A percentile compares a stretch with the other conserved stretches of the same genome.
Evolutionary conservation across 768 basidiomycete genomes (phyloP).

Genomic region (Boletus bicolor): DNA sequence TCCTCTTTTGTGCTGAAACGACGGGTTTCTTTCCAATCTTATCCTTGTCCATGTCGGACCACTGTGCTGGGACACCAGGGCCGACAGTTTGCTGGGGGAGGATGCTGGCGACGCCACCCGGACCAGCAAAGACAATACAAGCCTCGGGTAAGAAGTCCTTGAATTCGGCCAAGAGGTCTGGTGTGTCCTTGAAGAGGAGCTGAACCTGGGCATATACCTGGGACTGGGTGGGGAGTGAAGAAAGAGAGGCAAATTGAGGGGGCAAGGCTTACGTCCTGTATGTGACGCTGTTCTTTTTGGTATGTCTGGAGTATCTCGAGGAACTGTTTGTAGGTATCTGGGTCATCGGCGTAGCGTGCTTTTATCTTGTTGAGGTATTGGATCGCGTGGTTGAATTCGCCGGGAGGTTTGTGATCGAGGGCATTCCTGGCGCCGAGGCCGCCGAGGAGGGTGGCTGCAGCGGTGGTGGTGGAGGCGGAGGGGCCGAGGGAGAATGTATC

Average conservation of each 20-base stretch:
- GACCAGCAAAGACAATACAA: conserved; percentile 39
- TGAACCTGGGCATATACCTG: conserved; percentile 83
- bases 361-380: conserved; percentile 99
- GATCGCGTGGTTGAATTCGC: conserved; percentile 92
- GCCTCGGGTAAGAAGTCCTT: conserved; percentile 76
- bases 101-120: conserved; percentile 43
- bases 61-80: conserved; percentile 34
- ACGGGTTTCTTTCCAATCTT: conserved; percentile 43
- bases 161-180: conserved; percentile 77
- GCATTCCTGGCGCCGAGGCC: conserved; percentile 50
- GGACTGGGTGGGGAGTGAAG: conserved; percentile 37
- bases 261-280: conserved; percentile 58
- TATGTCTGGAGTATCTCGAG: conserved; percentile 85
- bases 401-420: conserved; percentile 50
- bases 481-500: conserved; percentile 48
- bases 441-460: conserved; percentile 65
- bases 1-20: conserved; percentile 48
- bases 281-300: conserved; percentile 76
- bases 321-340: conserved; percentile 91
- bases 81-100: conserved; percentile 46
- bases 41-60: conserved; percentile 41
- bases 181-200: conserved; percentile 75
- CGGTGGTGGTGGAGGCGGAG: conserved; percentile 47
- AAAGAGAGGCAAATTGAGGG: neutral
- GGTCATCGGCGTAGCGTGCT: conserved; percentile 79